Evolutionary conservation across 208 protist species (phyloP), one percentile per base, ranked within the genome.

Genomic region (Wallacemonas collosoma): DNA sequence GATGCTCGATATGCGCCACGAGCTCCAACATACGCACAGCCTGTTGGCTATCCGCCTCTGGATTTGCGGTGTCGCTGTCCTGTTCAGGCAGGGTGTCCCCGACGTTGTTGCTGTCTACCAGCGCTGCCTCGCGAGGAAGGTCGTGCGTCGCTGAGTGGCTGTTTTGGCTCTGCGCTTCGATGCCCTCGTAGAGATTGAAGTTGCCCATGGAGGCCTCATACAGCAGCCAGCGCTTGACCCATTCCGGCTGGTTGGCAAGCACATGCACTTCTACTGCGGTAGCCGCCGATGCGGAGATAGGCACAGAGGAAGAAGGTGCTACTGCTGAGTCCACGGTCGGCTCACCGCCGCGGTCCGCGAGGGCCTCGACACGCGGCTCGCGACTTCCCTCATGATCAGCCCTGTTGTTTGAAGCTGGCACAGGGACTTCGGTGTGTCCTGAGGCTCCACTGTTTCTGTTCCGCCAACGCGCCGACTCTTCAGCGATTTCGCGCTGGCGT

Each of bases 191-290:
- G 1, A 88, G 40, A 54, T 95, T 87, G 26, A 95, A 67, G 38
- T 88, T 95, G 56, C 91, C 91, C 91, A 95, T 95, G 8, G 91
- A 95, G 0, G 86, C 88, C 45, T 95, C 91, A 56, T 93, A 95
- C 7, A 95, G 76, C 35, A 89, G 79, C 91, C 91, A 95, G 43
- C 87, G 83, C 75, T 83, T 86, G 43, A 95, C 75, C 87, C 91
- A 93, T 75, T 88, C 87, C 9, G 88, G 86, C 41, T 91, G 77
- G 14, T 79, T 44, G 17, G 36, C 62, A 40, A 68, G 45, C 11
- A 53, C 17, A 3, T 71, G 39, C 26, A 54, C 3, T 40, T 72
- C 48, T 6, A 75, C 36, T 5, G 57, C 43, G 11, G 53, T 60
- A 9, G 5, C 47, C 35, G 9, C 11, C 12, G 35, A 5, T 61